Evolutionary conservation across 2,329 filamentous ascomycete species (phyloP).

Genomic region (Colletotrichum phormii): DNA sequence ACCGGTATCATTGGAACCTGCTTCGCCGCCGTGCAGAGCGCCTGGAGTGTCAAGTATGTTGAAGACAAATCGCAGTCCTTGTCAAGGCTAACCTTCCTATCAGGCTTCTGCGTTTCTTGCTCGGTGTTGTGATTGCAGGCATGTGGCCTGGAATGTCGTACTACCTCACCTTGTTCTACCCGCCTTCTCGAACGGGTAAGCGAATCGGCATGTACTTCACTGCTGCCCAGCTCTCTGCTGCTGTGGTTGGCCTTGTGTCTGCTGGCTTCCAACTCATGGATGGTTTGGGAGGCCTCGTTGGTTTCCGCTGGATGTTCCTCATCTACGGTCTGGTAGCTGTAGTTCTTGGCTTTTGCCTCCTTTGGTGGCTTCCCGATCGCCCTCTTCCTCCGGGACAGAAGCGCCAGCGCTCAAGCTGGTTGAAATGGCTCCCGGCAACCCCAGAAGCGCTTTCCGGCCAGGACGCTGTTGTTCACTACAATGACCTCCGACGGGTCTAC

Average conservation of each 20-base stretch:
- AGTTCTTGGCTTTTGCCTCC: conserved; percentile 75
- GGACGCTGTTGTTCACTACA: conserved; percentile 85
- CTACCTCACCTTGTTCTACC: conserved; percentile 92
- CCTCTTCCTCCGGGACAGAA: conserved; percentile 79
- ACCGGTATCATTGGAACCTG: conserved; percentile 87
- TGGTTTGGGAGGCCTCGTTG: conserved; percentile 78
- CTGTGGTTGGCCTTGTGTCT: conserved; percentile 89
- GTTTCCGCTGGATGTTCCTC: conserved; percentile 94
- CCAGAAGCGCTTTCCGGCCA: conserved; percentile 80
- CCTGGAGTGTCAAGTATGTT: conserved; percentile 84
- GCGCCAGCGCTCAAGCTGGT: conserved; percentile 61
- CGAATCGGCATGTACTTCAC: conserved; percentile 92
- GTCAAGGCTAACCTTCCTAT: background rate
- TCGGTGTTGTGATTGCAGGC: conserved; percentile 89
- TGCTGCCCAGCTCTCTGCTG: conserved; percentile 87
- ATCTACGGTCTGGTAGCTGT: conserved; percentile 84
- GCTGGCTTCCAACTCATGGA: conserved; percentile 95
- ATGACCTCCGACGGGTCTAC: conserved; percentile 85
- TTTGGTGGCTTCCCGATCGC: conserved; percentile 93
- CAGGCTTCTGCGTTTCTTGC: conserved; percentile 81
- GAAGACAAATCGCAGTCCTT: conserved; percentile 24
- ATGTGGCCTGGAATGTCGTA: conserved; percentile 98
- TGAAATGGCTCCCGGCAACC: conserved; percentile 75
- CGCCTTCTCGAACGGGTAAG: conserved; percentile 86
- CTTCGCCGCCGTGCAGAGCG: conserved; percentile 82